Percentiles rank a stretch among this genome's conserved stretches.
These are phyloP conservation scores for Arxiozyma heterogenica DNA, from an alignment of 1,139 yeast genomes.

Conservation along the genomic window DNA sequence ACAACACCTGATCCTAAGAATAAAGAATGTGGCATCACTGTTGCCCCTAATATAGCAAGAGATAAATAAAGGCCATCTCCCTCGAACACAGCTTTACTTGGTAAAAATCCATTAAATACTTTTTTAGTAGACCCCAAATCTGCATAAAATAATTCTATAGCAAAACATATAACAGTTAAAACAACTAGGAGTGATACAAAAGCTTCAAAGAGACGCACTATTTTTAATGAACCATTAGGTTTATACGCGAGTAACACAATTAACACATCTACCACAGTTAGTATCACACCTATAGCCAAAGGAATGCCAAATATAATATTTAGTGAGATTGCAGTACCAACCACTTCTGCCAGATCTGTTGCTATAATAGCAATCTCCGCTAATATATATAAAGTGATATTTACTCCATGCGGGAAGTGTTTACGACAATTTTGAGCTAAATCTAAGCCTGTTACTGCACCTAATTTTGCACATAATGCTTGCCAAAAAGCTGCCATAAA, in stretches of 20 bases:
- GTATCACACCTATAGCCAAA: constrained; percentile 52
- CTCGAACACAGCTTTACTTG: constrained; percentile 45
- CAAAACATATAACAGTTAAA: constrained; percentile 58
- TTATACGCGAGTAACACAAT: constrained; percentile 60
- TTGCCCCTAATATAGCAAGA: constrained; percentile 70
- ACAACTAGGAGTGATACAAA: constrained; percentile 55
- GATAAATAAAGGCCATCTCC: constrained; percentile 56
- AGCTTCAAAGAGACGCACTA: constrained; percentile 57
- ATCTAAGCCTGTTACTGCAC: constrained; percentile 71
- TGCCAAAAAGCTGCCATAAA: constrained; percentile 65
- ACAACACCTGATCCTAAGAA: constrained; percentile 70
- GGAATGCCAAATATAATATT: constrained; percentile 64
- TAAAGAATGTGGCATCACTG: constrained; percentile 77
- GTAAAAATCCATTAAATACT: constrained; percentile 50
- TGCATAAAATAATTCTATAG: constrained; percentile 49
- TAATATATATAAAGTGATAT: constrained; percentile 48
- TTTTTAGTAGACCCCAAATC: constrained; percentile 33
- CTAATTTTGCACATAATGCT: constrained; percentile 61
- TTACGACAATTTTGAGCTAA: constrained; percentile 67
- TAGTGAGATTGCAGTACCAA: constrained; percentile 69
- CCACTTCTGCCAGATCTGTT: constrained; percentile 75
- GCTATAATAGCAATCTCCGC: constrained; percentile 74
- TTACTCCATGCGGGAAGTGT: constrained; percentile 50
- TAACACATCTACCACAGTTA: constrained; percentile 66
- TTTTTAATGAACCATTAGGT: constrained; percentile 59